phyloP scores from a whole-genome alignment of 805 yeast genomes.

The Cyberlindnera sargentensis region DNA sequence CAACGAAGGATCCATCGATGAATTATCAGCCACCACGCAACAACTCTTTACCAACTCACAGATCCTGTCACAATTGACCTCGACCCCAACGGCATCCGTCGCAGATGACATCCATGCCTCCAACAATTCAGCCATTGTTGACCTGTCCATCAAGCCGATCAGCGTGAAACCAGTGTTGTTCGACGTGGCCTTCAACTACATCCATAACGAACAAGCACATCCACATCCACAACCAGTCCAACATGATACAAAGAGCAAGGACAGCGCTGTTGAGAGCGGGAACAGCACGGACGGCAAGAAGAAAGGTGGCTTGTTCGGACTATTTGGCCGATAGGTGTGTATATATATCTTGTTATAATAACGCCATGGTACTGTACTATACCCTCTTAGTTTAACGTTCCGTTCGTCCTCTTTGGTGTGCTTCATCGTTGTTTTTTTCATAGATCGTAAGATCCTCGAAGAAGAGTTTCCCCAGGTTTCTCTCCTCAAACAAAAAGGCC shows the following conservation, averaged over 20 bases:
- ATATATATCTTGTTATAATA: neutral
- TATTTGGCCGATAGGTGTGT: constrained; percentile 39
- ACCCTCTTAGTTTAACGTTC: too few relatives aligned
- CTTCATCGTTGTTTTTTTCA: too few relatives aligned
- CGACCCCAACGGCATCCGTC: constrained; percentile 24
- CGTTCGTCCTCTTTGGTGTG: too few relatives aligned
- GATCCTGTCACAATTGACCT: constrained; percentile 39
- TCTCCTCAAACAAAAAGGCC: too few relatives aligned
- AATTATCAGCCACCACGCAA: constrained; percentile 17
- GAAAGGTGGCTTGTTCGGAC: constrained; percentile 67
- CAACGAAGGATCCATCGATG: constrained; percentile 26
- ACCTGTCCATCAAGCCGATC: constrained; percentile 41
- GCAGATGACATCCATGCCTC: constrained; percentile 16
- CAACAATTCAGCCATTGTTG: constrained; percentile 23
- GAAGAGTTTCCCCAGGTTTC: too few relatives aligned
- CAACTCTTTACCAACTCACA: constrained; percentile 27
- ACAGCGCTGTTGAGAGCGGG: constrained; percentile 4
- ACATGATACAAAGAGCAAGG: constrained; percentile 1
- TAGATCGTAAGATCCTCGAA: too few relatives aligned
- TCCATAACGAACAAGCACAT: constrained; percentile 23
- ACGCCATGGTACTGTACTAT: neutral
- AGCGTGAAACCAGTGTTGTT: constrained; percentile 84
- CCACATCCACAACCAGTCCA: constrained; percentile 7
- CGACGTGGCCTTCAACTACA: constrained; percentile 83
- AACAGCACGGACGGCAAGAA: constrained; percentile 23